Conservation (phyloP, 352 stramenopile species). For the Phytophthora uliginosa region DNA sequence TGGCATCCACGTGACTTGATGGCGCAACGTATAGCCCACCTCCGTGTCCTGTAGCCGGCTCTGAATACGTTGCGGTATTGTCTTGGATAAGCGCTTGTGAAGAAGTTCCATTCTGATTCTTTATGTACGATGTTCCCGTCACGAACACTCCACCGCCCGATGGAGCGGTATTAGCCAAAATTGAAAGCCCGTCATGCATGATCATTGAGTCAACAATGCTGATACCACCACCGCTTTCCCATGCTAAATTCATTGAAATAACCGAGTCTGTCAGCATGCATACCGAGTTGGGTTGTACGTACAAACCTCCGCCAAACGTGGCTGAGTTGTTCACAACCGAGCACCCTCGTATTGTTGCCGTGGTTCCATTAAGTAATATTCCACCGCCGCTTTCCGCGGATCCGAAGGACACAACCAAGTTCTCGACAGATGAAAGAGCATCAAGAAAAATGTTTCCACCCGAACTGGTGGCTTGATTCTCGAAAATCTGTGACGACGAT, state of each 20-base stretch:
- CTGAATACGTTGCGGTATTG: constrained; percentile 19
- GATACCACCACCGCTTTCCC: constrained; percentile 33
- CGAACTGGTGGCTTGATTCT: constrained; percentile 1
- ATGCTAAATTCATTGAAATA: constrained; percentile 16
- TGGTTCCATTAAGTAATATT: constrained; percentile 11
- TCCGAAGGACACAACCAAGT: constrained; percentile 23
- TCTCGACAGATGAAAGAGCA: constrained; percentile 10
- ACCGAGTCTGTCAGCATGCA: constrained; percentile 16
- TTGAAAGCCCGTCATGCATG: constrained; percentile 30
- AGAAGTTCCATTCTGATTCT: constrained; percentile 11
- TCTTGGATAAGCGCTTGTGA: constrained; percentile 15
- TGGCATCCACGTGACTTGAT: constrained; percentile 23
- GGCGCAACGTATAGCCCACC: constrained; percentile 37
- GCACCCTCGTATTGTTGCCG: constrained; percentile 18
- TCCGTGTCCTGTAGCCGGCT: constrained; percentile 18
- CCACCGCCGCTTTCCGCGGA: constrained; percentile 22
- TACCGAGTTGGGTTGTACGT: constrained; percentile 11
- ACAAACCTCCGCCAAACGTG: constrained; percentile 25
- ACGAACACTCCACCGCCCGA: constrained; percentile 41
- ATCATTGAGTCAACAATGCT: constrained; percentile 27
- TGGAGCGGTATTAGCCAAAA: constrained; percentile 35
- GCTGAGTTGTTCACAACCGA: constrained; percentile 25
- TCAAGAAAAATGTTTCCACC: constrained; percentile 33
- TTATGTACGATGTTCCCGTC: constrained; percentile 6
- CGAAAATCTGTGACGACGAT: constrained; percentile 22